phyloP scores from a whole-genome alignment of 176 grass and related monocot species.

The Leersia perrieri region DNA sequence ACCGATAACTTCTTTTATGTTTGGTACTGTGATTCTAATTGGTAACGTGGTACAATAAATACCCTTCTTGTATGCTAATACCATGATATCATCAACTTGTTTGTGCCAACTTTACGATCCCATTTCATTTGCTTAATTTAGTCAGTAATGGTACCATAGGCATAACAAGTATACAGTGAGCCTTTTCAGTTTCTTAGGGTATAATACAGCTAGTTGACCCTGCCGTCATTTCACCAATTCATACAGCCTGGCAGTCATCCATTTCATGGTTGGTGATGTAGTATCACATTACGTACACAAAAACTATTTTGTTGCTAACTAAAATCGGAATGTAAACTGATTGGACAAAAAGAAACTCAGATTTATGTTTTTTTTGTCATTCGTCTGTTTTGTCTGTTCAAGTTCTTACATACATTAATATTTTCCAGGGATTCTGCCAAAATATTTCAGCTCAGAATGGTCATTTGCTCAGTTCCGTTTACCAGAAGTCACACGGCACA shows the following conservation, averaged over 20 bases:
- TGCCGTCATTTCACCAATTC: not conserved
- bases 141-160: not conserved
- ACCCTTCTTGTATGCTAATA: conserved; percentile 4
- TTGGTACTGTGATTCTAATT: not conserved
- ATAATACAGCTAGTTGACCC: not conserved
- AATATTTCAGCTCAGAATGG: conserved; percentile 87
- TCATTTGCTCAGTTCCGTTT: conserved; percentile 81
- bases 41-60: not conserved
- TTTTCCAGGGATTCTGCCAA: conserved; percentile 56
- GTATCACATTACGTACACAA: not conserved
- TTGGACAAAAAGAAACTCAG: not conserved
- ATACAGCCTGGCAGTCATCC: not conserved
- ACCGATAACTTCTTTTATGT: not conserved
- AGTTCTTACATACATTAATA: not conserved
- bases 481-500: conserved; percentile 48
- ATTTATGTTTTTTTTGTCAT: not conserved
- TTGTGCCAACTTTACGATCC: not conserved
- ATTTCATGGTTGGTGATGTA: conserved; percentile 7
- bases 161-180: not conserved
- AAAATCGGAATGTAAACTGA: not conserved
- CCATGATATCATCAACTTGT: conserved; percentile 6
- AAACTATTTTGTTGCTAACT: not conserved
- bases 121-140: not conserved
- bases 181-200: not conserved
- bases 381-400: not conserved